Base-by-base conservation (phyloP, 306 rosid genomes). In the Rosa persica region DNA sequence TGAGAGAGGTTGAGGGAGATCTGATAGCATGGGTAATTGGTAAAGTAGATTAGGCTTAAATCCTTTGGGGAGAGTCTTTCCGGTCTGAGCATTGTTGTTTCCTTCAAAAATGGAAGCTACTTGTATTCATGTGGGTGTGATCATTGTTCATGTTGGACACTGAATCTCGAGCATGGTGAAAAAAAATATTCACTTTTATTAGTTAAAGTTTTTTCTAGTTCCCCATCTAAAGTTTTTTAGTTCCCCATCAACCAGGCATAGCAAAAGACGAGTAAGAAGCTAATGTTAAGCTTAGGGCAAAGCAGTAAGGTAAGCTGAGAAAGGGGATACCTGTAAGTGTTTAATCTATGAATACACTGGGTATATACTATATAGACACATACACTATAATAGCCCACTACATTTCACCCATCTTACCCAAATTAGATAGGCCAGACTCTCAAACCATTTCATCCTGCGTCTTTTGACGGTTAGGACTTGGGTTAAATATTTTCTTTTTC, bases 131-230 rank as follows among this genome's bases (percentile, higher is more conserved):
- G 23, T 25, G 57, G 23, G 5, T 51, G 57, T 68, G 64, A 22
- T 51, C 70, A 38, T 69, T 51, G 48, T 22, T n/a, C 75, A 84
- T 77, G 78, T 60, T 19, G 62, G 67, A 30, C 62, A 46, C 30
- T 27, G 13, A 20, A 13, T 20, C 51, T 62, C 19, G 13, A 76
- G 34, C 44, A 61, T 70, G 13, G 62, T 30, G 36, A 30, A 30
- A 30, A 30, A 30, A 2, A 30, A 30, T 30, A 30, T 30, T 72
- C 52, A 39, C 22, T 64, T 51, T 44, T 40, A 40, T 34, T 42
- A 17, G 25, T 51, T 43, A 42, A 68, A 65, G 52, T 30, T 30
- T 38, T 39, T 64, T 25, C 40, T 23, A 23, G 36, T 30, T 30
- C 36, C 36, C 36, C 36, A 30, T 30, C 36, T 30, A 30, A 30